These are phyloP conservation scores for Perkinsus olseni DNA, from an alignment of 169 alveolate genomes.

Conservation along the genomic window DNA sequence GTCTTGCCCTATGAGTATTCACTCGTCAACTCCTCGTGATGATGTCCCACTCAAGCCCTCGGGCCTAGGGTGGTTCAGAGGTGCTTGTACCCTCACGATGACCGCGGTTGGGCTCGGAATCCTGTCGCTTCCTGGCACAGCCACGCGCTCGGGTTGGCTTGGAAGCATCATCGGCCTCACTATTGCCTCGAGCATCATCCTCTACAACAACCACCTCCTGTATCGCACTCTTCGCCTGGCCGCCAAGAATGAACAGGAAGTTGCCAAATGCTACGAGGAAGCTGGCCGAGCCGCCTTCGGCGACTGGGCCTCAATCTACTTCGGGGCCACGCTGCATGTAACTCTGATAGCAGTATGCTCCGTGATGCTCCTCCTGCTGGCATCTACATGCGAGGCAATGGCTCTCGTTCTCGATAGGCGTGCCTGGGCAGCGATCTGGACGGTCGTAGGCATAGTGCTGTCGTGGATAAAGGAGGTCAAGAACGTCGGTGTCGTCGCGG, in stretches of 20 bases:
- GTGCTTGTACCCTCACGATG: background rate
- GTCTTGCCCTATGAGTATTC: too few relatives aligned
- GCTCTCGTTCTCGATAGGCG: background rate
- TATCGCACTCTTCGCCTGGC: background rate
- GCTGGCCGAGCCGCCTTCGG: background rate
- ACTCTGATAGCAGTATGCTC: background rate
- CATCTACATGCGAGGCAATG: background rate
- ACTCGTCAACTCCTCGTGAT: too few relatives aligned
- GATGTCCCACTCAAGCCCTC: too few relatives aligned
- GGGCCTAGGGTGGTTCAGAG: background rate
- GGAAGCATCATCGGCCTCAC: background rate
- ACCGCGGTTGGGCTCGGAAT: background rate
- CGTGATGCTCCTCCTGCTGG: background rate
- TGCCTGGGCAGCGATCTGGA: background rate
- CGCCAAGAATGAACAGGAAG: background rate
- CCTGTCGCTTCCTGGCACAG: background rate
- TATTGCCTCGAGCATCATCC: background rate
- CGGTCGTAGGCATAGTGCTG: background rate
- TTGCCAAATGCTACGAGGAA: background rate
- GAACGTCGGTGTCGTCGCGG: background rate
- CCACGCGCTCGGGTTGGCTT: background rate
- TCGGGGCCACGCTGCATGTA: background rate
- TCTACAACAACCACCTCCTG: background rate
- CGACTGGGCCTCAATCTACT: background rate
- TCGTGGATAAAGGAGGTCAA: background rate